Conservation (phyloP, 345 rosid genomes). For the Moricandia moricandioides region DNA sequence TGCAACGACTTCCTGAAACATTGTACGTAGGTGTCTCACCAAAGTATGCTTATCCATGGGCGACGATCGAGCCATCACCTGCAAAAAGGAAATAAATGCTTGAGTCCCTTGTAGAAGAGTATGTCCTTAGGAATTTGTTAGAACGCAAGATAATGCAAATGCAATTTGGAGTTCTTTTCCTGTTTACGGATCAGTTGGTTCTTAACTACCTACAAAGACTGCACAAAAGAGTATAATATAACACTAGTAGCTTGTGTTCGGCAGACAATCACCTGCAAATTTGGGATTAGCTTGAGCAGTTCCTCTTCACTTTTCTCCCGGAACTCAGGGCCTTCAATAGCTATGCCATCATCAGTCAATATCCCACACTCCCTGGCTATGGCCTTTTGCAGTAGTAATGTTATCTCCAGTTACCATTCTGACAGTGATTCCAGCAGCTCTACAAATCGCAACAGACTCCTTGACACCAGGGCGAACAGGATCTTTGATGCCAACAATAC, state of each 20-base stretch:
- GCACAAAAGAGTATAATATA: not conserved
- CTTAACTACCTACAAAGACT: conserved; percentile 6
- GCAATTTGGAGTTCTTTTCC: not conserved
- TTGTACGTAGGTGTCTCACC: conserved; percentile 64
- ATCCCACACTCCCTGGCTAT: conserved; percentile 90
- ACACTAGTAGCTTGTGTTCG: not conserved
- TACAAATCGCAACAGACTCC: conserved; percentile 80
- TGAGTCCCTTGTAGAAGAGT: not conserved
- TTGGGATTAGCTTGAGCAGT: conserved; percentile 68
- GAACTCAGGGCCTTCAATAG: conserved; percentile 62
- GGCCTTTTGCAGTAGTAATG: conserved; percentile 81
- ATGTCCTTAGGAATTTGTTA: not conserved
- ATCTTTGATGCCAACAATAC: conserved; percentile 85
- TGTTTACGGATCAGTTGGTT: not conserved
- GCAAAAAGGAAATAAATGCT: conserved; percentile 23
- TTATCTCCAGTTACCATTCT: conserved; percentile 95
- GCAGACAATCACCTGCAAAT: conserved; percentile 62
- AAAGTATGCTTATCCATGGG: conserved; percentile 88
- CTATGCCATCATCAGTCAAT: conserved; percentile 59
- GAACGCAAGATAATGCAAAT: not conserved
- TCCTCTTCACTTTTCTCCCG: conserved; percentile 52
- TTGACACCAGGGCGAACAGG: conserved; percentile 83
- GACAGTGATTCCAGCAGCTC: conserved; percentile 75
- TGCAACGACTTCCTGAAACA: conserved; percentile 74
- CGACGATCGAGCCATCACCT: conserved; percentile 89